Evolutionary conservation across 1,284 basidiomycete genomes (phyloP), one percentile per base, ranked within the genome.

Genomic region (Mycena citricolor): DNA sequence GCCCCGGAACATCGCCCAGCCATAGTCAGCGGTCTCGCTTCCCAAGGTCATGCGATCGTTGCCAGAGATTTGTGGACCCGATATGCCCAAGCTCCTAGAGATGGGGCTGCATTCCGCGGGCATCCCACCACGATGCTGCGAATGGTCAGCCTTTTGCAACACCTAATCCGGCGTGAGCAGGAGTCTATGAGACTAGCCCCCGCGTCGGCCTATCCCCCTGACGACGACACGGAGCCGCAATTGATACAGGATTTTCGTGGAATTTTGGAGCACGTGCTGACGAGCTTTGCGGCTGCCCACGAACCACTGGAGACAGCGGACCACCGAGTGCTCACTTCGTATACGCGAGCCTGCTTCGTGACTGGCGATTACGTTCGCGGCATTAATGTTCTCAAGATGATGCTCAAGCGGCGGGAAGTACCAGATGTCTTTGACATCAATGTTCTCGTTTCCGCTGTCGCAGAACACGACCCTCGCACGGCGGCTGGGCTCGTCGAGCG

Each of bases 351-450:
- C 16, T 73, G 74, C 57, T 79, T 84, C 54, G 68, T 83, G 47
- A 60, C 80, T 19, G 80, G 76, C n/a, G 58, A 70, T 37, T 60
- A 72, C 51, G 38, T 55, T 29, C 65, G 71, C 30, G 81, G 78
- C 2, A 68, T 82, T 45, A 51, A 60, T 11, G 59, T 68, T n/a
- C 66, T 86, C 55, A 64, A 65, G 43, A 49, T 71, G 35, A 57
- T 84, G 32, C 56, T 77, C 30, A 51, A 59, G 16, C 74, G 79
- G 31, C 64, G 60, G 42, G 73, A 81, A 56, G 57, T 74, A 40
- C 81, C 81, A 12, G 82, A 86, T 58, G 49, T 72, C 33, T 64
- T 76, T 54, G 84, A 87, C 56, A 64, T 83, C 40, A 84, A 84
- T 55, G 74, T 87, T 38, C 73, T 70, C 34, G 66, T 87, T 38